Evolutionary conservation across 2,329 filamentous ascomycete species (phyloP).

Genomic region (Ophiostoma sp.): DNA sequence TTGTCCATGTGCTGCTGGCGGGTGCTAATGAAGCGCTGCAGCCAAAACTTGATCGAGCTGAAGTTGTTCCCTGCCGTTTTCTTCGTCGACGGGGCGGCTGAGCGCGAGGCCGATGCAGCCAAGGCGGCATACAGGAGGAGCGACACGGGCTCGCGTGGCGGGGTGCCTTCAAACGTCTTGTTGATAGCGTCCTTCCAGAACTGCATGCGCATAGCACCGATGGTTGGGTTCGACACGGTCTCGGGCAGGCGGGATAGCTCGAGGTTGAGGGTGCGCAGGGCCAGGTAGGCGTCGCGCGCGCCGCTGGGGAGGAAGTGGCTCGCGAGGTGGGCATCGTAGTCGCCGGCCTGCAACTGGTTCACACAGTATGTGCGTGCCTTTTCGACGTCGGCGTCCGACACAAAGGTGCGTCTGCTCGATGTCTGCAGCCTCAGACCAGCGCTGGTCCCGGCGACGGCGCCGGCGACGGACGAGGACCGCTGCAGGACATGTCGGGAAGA

Average conservation of each 20-base stretch:
- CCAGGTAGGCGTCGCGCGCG: constrained; percentile 76
- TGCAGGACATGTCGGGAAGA: constrained; percentile 3
- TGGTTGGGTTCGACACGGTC: constrained; percentile 77
- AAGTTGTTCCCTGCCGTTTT: constrained; percentile 23
- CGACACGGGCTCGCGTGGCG: constrained; percentile 87
- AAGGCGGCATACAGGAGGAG: constrained; percentile 73
- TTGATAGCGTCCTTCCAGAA: constrained; percentile 89
- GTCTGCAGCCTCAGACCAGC: background rate
- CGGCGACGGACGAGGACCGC: constrained; percentile 4
- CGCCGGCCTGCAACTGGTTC: constrained; percentile 56
- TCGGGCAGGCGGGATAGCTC: constrained; percentile 88
- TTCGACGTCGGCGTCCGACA: constrained; percentile 47
- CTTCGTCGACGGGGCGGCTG: constrained; percentile 33
- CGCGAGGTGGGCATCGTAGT: constrained; percentile 81
- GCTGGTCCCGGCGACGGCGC: background rate
- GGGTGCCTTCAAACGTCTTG: constrained; percentile 64
- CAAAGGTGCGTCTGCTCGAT: constrained; percentile 37
- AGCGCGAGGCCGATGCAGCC: constrained; percentile 49
- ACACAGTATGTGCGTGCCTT: constrained; percentile 51
- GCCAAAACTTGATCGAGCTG: constrained; percentile 62
- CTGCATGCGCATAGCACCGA: constrained; percentile 83
- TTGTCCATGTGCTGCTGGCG: constrained; percentile 80
- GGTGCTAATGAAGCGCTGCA: constrained; percentile 70
- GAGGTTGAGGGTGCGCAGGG: constrained; percentile 86
- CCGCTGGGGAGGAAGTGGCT: constrained; percentile 74